Percentiles rank a stretch among this genome's conserved stretches.
Conservation (phyloP, 371 early-diverging fungal species). For the Apophysomyces ossiformis region DNA sequence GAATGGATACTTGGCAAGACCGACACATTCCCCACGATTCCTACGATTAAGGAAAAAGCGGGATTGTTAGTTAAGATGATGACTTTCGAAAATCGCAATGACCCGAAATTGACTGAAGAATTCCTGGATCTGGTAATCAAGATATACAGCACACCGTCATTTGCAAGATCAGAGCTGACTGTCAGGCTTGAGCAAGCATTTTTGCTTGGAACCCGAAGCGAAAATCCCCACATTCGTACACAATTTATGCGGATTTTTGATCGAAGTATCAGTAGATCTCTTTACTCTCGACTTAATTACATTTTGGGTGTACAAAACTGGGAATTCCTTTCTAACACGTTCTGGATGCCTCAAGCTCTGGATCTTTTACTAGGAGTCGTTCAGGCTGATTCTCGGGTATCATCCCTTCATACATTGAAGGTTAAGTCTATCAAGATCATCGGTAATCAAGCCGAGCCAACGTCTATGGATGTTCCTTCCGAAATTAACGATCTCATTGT, state of each 20-base stretch:
- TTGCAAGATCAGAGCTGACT: constrained; percentile 90
- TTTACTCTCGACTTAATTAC: constrained; percentile 84
- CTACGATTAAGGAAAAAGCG: constrained; percentile 96
- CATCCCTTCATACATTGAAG: constrained; percentile 54
- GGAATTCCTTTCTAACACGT: constrained; percentile 84
- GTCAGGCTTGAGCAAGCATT: constrained; percentile 94
- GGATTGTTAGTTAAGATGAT: constrained; percentile 90
- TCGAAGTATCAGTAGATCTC: constrained; percentile 66
- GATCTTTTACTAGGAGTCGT: constrained; percentile 84
- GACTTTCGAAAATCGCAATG: constrained; percentile 73
- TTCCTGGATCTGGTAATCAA: constrained; percentile 86
- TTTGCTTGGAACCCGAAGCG: constrained; percentile 83
- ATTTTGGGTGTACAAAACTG: constrained; percentile 94
- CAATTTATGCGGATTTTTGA: constrained; percentile 86
- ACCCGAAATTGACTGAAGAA: constrained; percentile 71
- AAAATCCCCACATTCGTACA: constrained; percentile 77
- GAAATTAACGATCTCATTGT: constrained; percentile 45
- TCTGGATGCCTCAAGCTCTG: constrained; percentile 93
- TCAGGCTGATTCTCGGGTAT: constrained; percentile 39
- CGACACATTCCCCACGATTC: constrained; percentile 93
- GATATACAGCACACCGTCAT: constrained; percentile 81
- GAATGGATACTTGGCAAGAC: constrained; percentile 85
- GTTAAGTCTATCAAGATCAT: constrained; percentile 56
- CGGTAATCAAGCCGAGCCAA: constrained; percentile 23
- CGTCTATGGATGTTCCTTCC: constrained; percentile 35